These are phyloP conservation scores for Calocera cornea DNA, from an alignment of 768 basidiomycete species.

Conservation along the genomic window DNA sequence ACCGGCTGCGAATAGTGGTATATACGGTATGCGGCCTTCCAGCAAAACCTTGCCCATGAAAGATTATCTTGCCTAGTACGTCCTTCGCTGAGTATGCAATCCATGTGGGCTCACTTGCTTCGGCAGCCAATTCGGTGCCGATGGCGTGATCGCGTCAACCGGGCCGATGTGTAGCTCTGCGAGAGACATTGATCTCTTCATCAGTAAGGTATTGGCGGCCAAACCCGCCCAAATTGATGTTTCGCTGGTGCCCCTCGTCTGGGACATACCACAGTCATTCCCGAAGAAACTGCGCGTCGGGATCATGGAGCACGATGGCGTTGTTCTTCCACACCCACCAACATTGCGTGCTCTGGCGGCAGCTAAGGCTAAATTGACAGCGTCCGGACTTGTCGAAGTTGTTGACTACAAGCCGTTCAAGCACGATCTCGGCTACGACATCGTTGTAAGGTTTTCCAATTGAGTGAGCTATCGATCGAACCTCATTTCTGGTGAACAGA, in stretches of 20 bases:
- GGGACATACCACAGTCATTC: slow-evolving; percentile 27
- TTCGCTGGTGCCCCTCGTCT: slow-evolving; percentile 36
- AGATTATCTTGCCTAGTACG: neutral
- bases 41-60: neutral
- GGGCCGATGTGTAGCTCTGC: slow-evolving; percentile 37
- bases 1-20: neutral
- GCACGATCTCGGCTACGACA: neutral
- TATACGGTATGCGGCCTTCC: slow-evolving; percentile 1
- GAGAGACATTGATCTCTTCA: slow-evolving; percentile 38
- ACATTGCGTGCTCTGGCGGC: neutral
- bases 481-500: no score
- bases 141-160: slow-evolving; percentile 36
- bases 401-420: slow-evolving; percentile 5
- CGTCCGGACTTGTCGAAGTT: neutral
- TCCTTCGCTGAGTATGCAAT: neutral
- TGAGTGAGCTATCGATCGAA: no score
- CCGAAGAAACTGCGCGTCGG: slow-evolving; percentile 34
- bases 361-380: neutral
- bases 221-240: slow-evolving; percentile 36
- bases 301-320: slow-evolving; percentile 26
- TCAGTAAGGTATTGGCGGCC: slow-evolving; percentile 32
- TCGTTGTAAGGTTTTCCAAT: no score
- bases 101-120: neutral
- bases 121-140: slow-evolving; percentile 40
- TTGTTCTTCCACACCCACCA: slow-evolving; percentile 5